Evolutionary conservation across 345 rosid genomes (phyloP), one percentile per base, ranked within the genome.

Genomic region (Orychophragmus violaceus): DNA sequence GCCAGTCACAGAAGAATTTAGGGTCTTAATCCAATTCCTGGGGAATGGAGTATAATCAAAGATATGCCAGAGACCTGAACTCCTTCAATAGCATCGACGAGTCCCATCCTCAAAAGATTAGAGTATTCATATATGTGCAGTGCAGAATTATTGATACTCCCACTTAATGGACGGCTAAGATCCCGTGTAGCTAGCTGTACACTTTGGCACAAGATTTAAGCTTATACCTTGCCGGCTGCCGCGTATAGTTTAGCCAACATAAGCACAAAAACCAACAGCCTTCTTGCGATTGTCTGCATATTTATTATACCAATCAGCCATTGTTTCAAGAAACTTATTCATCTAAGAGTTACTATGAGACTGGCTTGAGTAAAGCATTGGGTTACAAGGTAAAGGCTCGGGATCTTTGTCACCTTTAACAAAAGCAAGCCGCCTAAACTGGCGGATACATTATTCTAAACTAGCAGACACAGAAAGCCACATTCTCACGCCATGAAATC

Each of bases 261-360:
- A 90, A 27, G 95, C 97, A 83, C 99, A 90, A 84, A 94, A 94
- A 2, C 91, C 96, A 62, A 94, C 90, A 51, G 87, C 84, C 77
- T 90, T 94, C 81, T 88, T 94, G 56, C 95, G 81, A 33, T 94
- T 94, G 72, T 94, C 99, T 25, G 97, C 97, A 69, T 83, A 94
- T 69, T 79, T 81, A n/a, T n/a, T n/a, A 53, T 90, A 94, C 96
- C 99, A 94, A 71, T 94, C 97, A 70, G 99, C 99, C 89, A 90
- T 81, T 52, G 97, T 88, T 79, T 90, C 97, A 44, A 94, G 96
- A 76, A 90, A 87, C 80, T 90, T 94, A 71, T 94, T 94, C 99
- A 94, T 90, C 78, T 90, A 97, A 13, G 97, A 78, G 75, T 90
- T 94, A 35, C 85, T 83, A 81, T 90, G 99, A 75, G 97, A 90